Conservation (phyloP, 805 yeast species). For the Ascoidea tarda region DNA sequence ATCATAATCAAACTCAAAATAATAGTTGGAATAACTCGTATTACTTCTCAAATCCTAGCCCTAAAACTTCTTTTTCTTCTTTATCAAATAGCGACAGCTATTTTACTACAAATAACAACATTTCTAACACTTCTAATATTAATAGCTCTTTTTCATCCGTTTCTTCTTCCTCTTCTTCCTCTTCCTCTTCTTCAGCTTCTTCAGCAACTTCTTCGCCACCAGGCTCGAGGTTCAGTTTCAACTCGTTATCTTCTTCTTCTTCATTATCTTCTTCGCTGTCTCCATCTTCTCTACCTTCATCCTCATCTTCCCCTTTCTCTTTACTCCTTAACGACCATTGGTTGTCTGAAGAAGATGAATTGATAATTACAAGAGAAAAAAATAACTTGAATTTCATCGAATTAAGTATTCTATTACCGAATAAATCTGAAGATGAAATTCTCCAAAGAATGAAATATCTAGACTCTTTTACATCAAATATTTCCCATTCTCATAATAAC, state of each 20-base stretch:
- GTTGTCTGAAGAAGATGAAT: constrained; percentile 59
- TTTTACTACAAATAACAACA: constrained; percentile 5
- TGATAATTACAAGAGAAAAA: constrained; percentile 36
- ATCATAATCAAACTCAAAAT: not conserved
- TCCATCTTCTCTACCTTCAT: constrained; percentile 3
- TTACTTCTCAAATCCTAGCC: not conserved
- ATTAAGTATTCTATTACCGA: constrained; percentile 56
- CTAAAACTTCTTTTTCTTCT: not conserved
- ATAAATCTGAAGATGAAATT: constrained; percentile 64
- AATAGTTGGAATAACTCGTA: not conserved
- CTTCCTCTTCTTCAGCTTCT: not conserved
- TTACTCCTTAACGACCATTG: constrained; percentile 16
- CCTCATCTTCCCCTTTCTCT: not conserved
- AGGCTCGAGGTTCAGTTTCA: not conserved
- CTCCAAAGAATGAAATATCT: constrained; percentile 41
- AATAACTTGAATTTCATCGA: constrained; percentile 59
- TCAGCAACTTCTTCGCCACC: not conserved
- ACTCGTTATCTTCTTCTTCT: not conserved
- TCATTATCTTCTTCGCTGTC: constrained; percentile 1
- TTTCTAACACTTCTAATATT: not conserved
- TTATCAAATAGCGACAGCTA: constrained; percentile 1
- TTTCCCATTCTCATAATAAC: too few relatives aligned
- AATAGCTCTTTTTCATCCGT: not conserved
- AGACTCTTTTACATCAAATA: constrained; percentile 10
- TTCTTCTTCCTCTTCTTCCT: not conserved